phyloP scores from a whole-genome alignment of 2,329 filamentous ascomycete genomes.

The Alternaria brassicicola region DNA sequence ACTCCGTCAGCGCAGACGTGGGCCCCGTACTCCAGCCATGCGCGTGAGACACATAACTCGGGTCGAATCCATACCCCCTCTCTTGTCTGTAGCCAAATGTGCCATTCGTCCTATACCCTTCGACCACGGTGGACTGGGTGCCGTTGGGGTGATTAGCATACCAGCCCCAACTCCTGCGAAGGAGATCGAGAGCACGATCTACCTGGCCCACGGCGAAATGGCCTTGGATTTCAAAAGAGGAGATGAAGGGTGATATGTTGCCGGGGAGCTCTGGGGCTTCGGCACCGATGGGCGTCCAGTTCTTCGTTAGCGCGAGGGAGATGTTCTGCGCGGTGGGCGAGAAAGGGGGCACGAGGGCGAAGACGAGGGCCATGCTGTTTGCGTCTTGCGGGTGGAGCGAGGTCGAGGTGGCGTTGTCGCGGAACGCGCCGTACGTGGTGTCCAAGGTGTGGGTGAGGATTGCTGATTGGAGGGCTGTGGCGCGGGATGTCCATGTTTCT shows the following conservation, averaged over 20 bases:
- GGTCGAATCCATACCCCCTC: constrained; percentile 42
- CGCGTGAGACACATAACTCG: constrained; percentile 43
- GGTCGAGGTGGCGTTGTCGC: constrained; percentile 24
- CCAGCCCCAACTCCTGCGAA: constrained; percentile 39
- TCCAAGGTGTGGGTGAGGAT: constrained; percentile 16
- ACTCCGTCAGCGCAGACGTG: constrained; percentile 15
- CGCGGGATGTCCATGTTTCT: neutral
- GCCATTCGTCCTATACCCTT: constrained; percentile 49
- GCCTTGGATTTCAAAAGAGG: constrained; percentile 44
- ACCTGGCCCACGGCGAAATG: constrained; percentile 35
- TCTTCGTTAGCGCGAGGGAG: constrained; percentile 21
- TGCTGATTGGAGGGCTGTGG: constrained; percentile 10
- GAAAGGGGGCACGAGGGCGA: constrained; percentile 22
- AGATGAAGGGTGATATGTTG: constrained; percentile 49
- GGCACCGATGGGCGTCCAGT: constrained; percentile 41
- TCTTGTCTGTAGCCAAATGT: constrained; percentile 44
- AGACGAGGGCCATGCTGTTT: constrained; percentile 31
- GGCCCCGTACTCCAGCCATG: constrained; percentile 47
- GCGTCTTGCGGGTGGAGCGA: constrained; percentile 32
- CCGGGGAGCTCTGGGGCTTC: constrained; percentile 44
- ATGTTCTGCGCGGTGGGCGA: constrained; percentile 17
- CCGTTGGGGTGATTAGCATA: constrained; percentile 38
- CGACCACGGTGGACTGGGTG: constrained; percentile 48
- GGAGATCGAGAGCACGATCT: constrained; percentile 36
- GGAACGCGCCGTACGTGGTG: constrained; percentile 11